These are phyloP conservation scores for Lactarius akahatsu DNA, from an alignment of 768 basidiomycete species.

Conservation along the genomic window DNA sequence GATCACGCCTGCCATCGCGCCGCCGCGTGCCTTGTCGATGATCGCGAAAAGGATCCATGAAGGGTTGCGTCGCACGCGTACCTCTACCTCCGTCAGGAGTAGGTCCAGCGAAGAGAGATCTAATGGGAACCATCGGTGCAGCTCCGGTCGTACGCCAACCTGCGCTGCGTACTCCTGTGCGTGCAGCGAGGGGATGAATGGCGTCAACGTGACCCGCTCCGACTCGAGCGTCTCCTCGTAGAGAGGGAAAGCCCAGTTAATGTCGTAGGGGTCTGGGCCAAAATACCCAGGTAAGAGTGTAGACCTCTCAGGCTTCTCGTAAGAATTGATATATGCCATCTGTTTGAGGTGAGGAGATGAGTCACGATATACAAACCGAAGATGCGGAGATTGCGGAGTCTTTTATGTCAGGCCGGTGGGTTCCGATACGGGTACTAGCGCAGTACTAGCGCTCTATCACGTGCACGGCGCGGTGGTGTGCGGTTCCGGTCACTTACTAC, in stretches of 20 bases:
- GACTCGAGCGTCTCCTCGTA: constrained; percentile 36
- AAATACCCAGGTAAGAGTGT: constrained; percentile 23
- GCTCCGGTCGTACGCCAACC: constrained; percentile 31
- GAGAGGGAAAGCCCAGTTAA: constrained; percentile 42
- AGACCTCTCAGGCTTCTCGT: not conserved
- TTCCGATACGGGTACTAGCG: no score
- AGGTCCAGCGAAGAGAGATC: constrained; percentile 28
- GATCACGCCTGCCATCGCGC: constrained; percentile 41
- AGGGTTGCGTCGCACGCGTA: constrained; percentile 28
- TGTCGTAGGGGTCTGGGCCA: constrained; percentile 38
- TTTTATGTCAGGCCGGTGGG: not conserved
- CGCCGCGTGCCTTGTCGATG: constrained; percentile 41
- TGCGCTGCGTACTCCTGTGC: constrained; percentile 34
- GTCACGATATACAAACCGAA: not conserved
- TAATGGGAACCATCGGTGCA: constrained; percentile 39
- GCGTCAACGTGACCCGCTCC: constrained; percentile 40
- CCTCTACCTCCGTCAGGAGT: constrained; percentile 32
- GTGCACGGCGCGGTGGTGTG: no score
- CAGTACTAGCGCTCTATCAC: no score
- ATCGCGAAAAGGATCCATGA: constrained; percentile 37
- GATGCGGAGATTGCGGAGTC: not conserved
- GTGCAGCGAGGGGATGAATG: constrained; percentile 42
- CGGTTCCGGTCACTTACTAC: no score
- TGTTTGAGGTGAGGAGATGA: not conserved
- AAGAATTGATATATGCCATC: constrained; percentile 23